Evolutionary conservation across 768 basidiomycete genomes (phyloP).

Genomic region (Leccinum imitatum): DNA sequence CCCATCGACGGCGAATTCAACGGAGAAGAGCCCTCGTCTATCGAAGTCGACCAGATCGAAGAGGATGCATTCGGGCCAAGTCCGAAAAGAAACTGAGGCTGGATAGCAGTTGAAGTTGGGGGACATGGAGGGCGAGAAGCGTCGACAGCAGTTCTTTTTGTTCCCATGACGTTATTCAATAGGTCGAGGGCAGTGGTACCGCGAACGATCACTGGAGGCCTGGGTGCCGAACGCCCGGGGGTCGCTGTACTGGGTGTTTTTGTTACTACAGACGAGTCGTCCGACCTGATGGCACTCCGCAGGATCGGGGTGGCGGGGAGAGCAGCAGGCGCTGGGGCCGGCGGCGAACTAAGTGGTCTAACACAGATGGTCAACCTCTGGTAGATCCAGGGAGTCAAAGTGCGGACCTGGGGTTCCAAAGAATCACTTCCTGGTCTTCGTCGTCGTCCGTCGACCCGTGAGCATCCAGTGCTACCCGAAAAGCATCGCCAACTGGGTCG

Average conservation of each 20-base stretch:
- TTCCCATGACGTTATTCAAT: constrained; percentile 43
- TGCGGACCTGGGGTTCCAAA: constrained; percentile 66
- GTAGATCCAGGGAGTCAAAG: not conserved
- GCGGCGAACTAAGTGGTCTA: constrained; percentile 24
- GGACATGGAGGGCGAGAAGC: constrained; percentile 13
- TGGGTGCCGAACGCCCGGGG: constrained; percentile 30
- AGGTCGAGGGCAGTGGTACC: constrained; percentile 68
- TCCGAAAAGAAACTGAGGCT: constrained; percentile 52
- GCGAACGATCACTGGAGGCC: constrained; percentile 21
- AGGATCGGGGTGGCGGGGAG: constrained; percentile 25
- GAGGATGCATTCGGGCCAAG: constrained; percentile 47
- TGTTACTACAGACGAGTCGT: constrained; percentile 2
- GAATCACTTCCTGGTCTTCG: constrained; percentile 68
- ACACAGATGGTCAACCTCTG: constrained; percentile 5
- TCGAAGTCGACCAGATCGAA: constrained; percentile 68
- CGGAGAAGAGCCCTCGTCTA: constrained; percentile 41
- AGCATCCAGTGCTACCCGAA: constrained; percentile 47
- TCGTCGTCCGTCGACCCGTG: constrained; percentile 40
- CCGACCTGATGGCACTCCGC: constrained; percentile 2
- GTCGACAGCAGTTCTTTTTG: constrained; percentile 22
- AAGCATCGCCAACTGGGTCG: constrained; percentile 73
- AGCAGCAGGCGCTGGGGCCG: constrained; percentile 2
- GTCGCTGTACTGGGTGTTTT: constrained; percentile 3
- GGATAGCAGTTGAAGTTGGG: constrained; percentile 30
- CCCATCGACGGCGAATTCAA: constrained; percentile 13